Conservation (phyloP, 2,329 filamentous ascomycete genomes). For the Ascochyta fabae region DNA sequence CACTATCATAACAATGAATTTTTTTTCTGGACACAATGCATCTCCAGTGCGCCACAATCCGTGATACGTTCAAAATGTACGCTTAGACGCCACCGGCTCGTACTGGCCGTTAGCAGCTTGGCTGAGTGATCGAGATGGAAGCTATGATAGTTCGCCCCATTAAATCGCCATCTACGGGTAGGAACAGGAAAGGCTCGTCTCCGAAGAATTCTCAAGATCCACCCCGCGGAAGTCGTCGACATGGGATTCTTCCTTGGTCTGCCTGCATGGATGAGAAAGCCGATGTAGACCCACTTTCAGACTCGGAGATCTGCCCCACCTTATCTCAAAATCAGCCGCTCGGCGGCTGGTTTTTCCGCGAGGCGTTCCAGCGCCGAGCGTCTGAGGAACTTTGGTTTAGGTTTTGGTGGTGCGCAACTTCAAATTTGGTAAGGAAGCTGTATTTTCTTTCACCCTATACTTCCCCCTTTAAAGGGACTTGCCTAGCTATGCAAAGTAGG, state of each 20-base stretch:
- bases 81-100: not conserved
- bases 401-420: no score
- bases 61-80: not conserved
- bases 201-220: not conserved
- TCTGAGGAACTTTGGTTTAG: no score
- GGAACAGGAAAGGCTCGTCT: constrained; percentile 4
- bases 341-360: no score
- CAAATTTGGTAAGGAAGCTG: no score
- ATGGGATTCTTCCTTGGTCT: not conserved
- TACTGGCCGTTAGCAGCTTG: not conserved
- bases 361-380: no score
- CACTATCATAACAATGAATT: not conserved
- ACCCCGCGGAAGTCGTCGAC: not conserved
- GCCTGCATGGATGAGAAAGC: not conserved
- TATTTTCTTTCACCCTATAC: no score
- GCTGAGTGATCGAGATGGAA: not conserved
- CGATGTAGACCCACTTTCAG: not conserved
- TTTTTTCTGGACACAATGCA: no score
- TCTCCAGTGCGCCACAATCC: not conserved
- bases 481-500: no score
- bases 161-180: not conserved
- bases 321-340: no score
- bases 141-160: not conserved
- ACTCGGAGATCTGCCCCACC: constrained; percentile 9
- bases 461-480: no score